Base-by-base conservation (phyloP, 2,329 filamentous ascomycete genomes). In the Trichoderma cornu-damae region DNA sequence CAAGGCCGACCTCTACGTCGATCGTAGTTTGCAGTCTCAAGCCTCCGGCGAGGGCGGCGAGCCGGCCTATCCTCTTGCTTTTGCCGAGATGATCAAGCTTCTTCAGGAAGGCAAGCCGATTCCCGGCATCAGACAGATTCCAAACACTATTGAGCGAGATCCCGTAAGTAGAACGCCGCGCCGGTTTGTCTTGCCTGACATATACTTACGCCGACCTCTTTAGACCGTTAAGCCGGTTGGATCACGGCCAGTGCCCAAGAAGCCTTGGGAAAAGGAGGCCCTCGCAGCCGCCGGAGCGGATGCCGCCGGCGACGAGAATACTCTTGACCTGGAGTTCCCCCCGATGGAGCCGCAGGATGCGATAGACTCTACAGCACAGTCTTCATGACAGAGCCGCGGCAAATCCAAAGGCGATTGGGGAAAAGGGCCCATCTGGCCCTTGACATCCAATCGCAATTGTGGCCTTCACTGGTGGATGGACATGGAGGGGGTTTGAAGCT, bases 121-220 rank as follows among this genome's bases (percentile, higher is more conserved):
- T 42, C 90, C 91, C 1, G 92, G 92, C 1, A 95, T 96, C 66
- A 85, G 86, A 64, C 84, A 96, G 61, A 93, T 96, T 53, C 90
- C 92, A 4, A 83, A 90, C 63, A 94, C 87, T 0, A 77, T 96
- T 4, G 77, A 92, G 18, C 79, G 84, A 54, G 87, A 87, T 4
- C 82, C 89, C 60, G 86, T 88, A 60, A 81, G 78, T 67, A 14
- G 6, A 6, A 14, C 8, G 1, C 12, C 12, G 7, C 9, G 12
- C 8, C 16, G 1, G 4, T 18, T 12, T 3, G 1, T 37, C 32
- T 6, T 11, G 6, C 20, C 9, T 26, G 14, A 8, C 22, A 1
- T 18, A 3, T 26, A 12, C 48, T 59, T 37, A 57, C 35, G 37
- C 16, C 22, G 6, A n/a, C 5, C 32, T n/a, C 2, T 16, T 20